These are phyloP conservation scores for Hamigera avellanea DNA, from an alignment of 495 filamentous ascomycete species.

Conservation along the genomic window DNA sequence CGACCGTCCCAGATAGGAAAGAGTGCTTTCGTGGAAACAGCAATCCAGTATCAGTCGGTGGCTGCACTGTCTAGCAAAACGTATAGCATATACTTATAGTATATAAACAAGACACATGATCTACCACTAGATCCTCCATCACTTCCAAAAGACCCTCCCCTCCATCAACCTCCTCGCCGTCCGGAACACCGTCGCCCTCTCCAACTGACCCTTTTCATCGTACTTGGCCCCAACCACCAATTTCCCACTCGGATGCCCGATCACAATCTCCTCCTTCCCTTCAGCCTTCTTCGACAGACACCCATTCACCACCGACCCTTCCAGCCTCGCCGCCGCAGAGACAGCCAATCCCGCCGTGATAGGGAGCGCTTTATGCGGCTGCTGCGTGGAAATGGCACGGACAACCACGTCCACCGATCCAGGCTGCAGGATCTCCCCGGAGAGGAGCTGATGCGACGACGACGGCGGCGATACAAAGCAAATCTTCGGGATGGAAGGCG, in stretches of 20 bases:
- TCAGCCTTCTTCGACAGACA: slow-evolving; percentile 14
- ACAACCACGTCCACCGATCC: slow-evolving; percentile 20
- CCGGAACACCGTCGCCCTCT: slow-evolving; percentile 37
- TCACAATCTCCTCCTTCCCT: slow-evolving; percentile 19
- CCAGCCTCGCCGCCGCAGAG: slow-evolving; percentile 42
- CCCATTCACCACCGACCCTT: slow-evolving; percentile 21
- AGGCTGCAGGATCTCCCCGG: slow-evolving; percentile 12
- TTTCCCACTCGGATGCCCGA: slow-evolving; percentile 45
- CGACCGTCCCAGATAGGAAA: too few species aligned
- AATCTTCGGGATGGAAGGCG: slow-evolving; percentile 50
- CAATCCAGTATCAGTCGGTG: too few species aligned
- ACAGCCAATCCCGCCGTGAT: slow-evolving; percentile 50
- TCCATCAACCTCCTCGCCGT: slow-evolving; percentile 47
- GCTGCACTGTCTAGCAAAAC: too few species aligned
- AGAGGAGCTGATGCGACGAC: slow-evolving; percentile 20
- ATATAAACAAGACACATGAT: too few species aligned
- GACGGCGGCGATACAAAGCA: slow-evolving; percentile 40
- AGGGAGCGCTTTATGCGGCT: slow-evolving; percentile 54
- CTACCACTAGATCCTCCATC: too few species aligned
- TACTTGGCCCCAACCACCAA: slow-evolving; percentile 37
- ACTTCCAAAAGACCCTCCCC: slow-evolving; percentile 29
- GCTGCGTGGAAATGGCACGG: slow-evolving; percentile 36
- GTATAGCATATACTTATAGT: too few species aligned
- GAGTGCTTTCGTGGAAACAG: too few species aligned
- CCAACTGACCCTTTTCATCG: slow-evolving; percentile 23